These are phyloP conservation scores for Fusarium citri DNA, from an alignment of 2,329 filamentous ascomycete genomes.

Conservation along the genomic window DNA sequence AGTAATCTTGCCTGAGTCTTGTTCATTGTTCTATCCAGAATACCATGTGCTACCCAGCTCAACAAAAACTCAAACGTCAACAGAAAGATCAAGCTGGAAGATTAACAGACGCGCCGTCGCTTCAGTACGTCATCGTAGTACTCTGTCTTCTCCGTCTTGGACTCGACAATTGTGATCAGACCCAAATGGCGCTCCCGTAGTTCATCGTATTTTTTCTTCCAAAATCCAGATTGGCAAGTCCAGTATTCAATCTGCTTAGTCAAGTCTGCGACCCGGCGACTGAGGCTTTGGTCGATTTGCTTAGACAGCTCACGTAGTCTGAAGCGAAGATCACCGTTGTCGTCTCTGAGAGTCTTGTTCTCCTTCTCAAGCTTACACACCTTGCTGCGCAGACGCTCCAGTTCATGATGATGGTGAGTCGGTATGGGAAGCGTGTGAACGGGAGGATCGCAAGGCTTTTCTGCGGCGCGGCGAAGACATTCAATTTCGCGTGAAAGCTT, in stretches of 20 bases:
- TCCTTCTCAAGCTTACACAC: slow-evolving; percentile 54
- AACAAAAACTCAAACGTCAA: slow-evolving; percentile 4
- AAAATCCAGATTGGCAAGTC: slow-evolving; percentile 49
- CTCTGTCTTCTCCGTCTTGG: slow-evolving; percentile 49
- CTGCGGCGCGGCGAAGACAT: slow-evolving; percentile 53
- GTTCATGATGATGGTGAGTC: slow-evolving; percentile 41
- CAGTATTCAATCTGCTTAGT: slow-evolving; percentile 51
- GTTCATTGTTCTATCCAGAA: slow-evolving; percentile 7
- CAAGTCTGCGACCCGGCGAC: slow-evolving; percentile 50
- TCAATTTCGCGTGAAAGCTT: slow-evolving; percentile 55
- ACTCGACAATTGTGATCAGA: slow-evolving; percentile 46
- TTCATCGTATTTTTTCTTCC: slow-evolving; percentile 49
- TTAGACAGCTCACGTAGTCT: slow-evolving; percentile 52
- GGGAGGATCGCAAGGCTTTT: slow-evolving; percentile 48
- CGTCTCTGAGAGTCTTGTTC: slow-evolving; percentile 50
- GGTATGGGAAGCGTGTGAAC: slow-evolving; percentile 9
- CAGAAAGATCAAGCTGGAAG: background rate
- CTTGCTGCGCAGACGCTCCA: slow-evolving; percentile 51
- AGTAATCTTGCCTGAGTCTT: background rate
- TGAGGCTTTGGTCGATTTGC: slow-evolving; percentile 49
- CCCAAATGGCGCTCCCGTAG: slow-evolving; percentile 46
- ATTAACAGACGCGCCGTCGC: slow-evolving; percentile 47
- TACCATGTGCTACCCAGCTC: background rate
- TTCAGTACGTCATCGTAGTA: slow-evolving; percentile 52
- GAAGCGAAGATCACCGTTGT: slow-evolving; percentile 52